Percentiles rank a stretch among this genome's conserved stretches.
Evolutionary conservation across 805 yeast species (phyloP).

Genomic region (Cyberlindnera maritima): DNA sequence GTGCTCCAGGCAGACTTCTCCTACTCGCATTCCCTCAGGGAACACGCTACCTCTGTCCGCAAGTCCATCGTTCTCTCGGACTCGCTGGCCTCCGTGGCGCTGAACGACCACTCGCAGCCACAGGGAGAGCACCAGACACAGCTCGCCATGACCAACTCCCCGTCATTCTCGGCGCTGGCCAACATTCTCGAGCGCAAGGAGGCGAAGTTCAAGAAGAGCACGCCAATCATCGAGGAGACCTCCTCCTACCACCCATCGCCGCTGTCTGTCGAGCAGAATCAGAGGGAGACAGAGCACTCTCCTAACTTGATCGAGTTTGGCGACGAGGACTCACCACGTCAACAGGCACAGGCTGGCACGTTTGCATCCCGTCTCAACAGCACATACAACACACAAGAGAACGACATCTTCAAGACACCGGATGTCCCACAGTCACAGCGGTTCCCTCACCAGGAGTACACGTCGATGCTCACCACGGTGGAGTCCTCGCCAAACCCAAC

Average conservation of each 20-base stretch:
- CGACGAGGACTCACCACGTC: slow-evolving; percentile 18
- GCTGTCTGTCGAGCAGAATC: slow-evolving; percentile 13
- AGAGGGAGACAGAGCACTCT: neutral
- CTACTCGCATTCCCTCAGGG: slow-evolving; percentile 14
- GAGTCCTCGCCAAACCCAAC: slow-evolving; percentile 2
- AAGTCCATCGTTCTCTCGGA: slow-evolving; percentile 24
- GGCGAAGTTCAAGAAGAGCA: slow-evolving; percentile 20
- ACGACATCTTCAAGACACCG: slow-evolving; percentile 29
- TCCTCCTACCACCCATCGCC: slow-evolving; percentile 4
- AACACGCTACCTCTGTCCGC: slow-evolving; percentile 24
- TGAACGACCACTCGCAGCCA: neutral
- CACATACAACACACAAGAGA: neutral
- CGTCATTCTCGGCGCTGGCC: slow-evolving; percentile 42
- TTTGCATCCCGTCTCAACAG: neutral
- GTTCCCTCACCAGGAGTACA: slow-evolving; percentile 21
- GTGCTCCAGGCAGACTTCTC: slow-evolving; percentile 23
- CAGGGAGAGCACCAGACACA: slow-evolving; percentile 10
- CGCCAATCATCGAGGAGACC: slow-evolving; percentile 6
- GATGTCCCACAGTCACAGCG: slow-evolving; percentile 17
- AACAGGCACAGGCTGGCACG: neutral
- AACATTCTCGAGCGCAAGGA: slow-evolving; percentile 37
- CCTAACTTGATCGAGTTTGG: slow-evolving; percentile 38
- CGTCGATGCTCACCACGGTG: slow-evolving; percentile 15
- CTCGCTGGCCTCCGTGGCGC: slow-evolving; percentile 23
- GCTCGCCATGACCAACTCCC: slow-evolving; percentile 39